Evolutionary conservation across 306 rosid species (phyloP), one percentile per base, ranked within the genome.

Genomic region (Gleditsia sinensis): DNA sequence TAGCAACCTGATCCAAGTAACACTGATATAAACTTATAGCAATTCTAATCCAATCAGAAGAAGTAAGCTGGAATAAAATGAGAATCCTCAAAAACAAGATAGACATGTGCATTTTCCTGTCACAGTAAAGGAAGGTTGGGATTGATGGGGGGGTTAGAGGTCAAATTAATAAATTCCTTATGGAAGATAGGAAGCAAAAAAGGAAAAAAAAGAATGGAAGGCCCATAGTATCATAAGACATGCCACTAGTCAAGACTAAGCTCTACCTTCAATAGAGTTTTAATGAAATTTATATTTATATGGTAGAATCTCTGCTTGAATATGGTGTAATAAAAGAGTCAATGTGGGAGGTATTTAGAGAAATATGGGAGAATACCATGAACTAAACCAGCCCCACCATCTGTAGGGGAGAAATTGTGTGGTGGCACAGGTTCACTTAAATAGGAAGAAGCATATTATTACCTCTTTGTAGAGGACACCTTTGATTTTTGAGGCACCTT

Each of bases 391-490:
- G 50, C 51, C 30, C n/a, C 58, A 30, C 73, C 19, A 54, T 50
- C 71, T 74, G 43, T 19, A 69, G 76, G 51, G 21, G 19, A 46
- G 45, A 24, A 30, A 48, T 49, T 36, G 67, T 71, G 75, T 58
- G 51, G 53, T 75, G 30, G 17, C 65, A 53, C 1, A 3, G 36
- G 37, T 62, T 33, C 62, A 14, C 30, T 20, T 0, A 37, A 57
- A 33, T 56, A 71, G 57, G 27, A 24, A 10, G 45, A 77, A 54
- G 32, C 85, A 71, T 21, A 75, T 46, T 51, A 69, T 66, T 83
- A 86, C 90, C 90, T 86, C 82, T 86, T 86, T 9, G 85, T 81
- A 64, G 90, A 75, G 68, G 90, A 78, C 45, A 86, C 88, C 68
- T 78, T 83, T 51, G 81, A 78, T 64, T 86, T 83, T 42, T 80